These are phyloP conservation scores for Pilasporangium apinafurcum DNA, from an alignment of 352 stramenopile genomes.

Conservation along the genomic window DNA sequence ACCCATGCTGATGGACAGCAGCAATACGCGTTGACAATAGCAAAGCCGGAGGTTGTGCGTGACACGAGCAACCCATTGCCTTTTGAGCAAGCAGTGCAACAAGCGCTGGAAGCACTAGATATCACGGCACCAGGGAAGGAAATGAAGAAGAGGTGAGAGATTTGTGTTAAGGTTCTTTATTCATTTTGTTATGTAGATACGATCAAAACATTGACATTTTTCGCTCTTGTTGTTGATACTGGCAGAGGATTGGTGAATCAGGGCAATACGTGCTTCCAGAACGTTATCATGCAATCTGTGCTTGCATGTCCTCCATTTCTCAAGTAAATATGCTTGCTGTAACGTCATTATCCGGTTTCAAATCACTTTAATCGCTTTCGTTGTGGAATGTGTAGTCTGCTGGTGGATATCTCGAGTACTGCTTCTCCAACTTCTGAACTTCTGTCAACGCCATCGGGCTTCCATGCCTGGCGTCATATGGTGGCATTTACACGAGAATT, in stretches of 20 bases:
- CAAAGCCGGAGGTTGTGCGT: not conserved
- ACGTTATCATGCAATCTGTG: constrained; percentile 82
- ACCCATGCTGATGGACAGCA: constrained; percentile 23
- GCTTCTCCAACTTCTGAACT: constrained; percentile 37
- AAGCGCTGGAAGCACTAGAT: constrained; percentile 43
- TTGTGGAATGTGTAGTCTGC: constrained; percentile 24
- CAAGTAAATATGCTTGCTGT: constrained; percentile 39
- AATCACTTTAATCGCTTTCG: too few relatives aligned
- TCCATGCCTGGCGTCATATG: constrained; percentile 75
- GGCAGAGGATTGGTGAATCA: constrained; percentile 74
- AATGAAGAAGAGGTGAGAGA: constrained; percentile 70
- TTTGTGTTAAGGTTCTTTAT: not conserved
- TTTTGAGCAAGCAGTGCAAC: constrained; percentile 69
- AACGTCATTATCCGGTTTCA: not conserved
- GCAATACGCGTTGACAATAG: constrained; percentile 2
- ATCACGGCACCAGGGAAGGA: constrained; percentile 60
- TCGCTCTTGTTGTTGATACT: not conserved
- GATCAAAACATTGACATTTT: not conserved
- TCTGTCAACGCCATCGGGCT: constrained; percentile 32
- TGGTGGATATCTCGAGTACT: constrained; percentile 55
- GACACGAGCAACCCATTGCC: constrained; percentile 13
- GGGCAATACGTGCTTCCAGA: constrained; percentile 87
- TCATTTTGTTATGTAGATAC: not conserved
- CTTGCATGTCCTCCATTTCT: constrained; percentile 71
- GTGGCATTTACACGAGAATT: constrained; percentile 76